Conservation (phyloP, 1,284 basidiomycete species). For the Melanopsichium pennsylvanicum region DNA sequence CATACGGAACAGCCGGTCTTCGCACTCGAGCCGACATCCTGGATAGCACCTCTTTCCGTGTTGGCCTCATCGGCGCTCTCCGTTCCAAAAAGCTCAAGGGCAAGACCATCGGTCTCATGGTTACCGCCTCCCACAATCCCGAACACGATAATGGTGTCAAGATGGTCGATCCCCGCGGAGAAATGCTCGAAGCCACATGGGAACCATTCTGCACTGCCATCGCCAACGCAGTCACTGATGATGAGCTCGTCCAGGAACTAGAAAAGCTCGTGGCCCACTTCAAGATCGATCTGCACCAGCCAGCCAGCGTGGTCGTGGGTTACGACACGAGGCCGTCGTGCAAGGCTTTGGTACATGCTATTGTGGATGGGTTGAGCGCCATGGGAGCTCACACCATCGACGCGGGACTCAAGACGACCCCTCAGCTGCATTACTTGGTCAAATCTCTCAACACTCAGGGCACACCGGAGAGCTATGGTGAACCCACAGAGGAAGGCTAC, state of each 20-base stretch:
- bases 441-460: constrained; percentile 85
- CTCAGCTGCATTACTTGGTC: constrained; percentile 94
- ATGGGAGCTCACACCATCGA: constrained; percentile 68
- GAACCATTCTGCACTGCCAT: constrained; percentile 85
- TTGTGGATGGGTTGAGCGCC: constrained; percentile 82
- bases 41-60: constrained; percentile 91
- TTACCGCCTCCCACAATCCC: constrained; percentile 98
- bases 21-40: constrained; percentile 84
- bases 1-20: constrained; percentile 95
- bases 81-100: constrained; percentile 89
- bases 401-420: constrained; percentile 86
- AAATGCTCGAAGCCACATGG: constrained; percentile 98
- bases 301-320: constrained; percentile 85
- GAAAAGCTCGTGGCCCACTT: constrained; percentile 73
- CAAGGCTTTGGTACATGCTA: constrained; percentile 78
- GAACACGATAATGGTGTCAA: constrained; percentile 98
- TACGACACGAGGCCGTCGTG: constrained; percentile 93
- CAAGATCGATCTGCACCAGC: constrained; percentile 81
- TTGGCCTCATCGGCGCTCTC: constrained; percentile 87
- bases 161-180: constrained; percentile 95
- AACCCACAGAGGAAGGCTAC: constrained; percentile 85
- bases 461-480: constrained; percentile 76
- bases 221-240: constrained; percentile 82
- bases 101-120: constrained; percentile 94
- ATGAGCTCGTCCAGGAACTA: constrained; percentile 77